These are phyloP conservation scores for Xylariaceae sp. DNA, from an alignment of 2,329 filamentous ascomycete species.

Conservation along the genomic window DNA sequence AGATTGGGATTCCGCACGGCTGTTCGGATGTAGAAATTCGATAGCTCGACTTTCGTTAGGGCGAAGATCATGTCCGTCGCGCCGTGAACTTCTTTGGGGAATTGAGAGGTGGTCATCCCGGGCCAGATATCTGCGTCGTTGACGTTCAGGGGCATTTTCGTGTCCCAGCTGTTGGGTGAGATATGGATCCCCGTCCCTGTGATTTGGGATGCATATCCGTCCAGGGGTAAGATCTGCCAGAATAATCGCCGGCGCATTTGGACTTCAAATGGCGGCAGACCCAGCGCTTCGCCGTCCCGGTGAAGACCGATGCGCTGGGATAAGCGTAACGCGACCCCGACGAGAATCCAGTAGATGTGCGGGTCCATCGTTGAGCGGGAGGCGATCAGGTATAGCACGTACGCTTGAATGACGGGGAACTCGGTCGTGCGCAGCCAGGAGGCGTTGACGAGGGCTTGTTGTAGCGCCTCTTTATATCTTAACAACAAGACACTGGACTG, in stretches of 20 bases:
- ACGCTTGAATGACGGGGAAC: slow-evolving; percentile 50
- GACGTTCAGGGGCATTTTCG: slow-evolving; percentile 33
- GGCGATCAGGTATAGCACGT: slow-evolving; percentile 43
- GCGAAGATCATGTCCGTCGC: slow-evolving; percentile 36
- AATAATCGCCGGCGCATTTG: slow-evolving; percentile 53
- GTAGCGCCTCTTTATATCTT: slow-evolving; percentile 39
- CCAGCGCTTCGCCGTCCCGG: slow-evolving; percentile 37
- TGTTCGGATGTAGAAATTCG: slow-evolving; percentile 1
- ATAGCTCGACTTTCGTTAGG: slow-evolving; percentile 8
- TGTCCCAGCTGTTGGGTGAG: slow-evolving; percentile 27
- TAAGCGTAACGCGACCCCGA: slow-evolving; percentile 49
- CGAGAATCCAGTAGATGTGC: slow-evolving; percentile 48
- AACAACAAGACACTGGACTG: slow-evolving; percentile 22
- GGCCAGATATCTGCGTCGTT: slow-evolving; percentile 37
- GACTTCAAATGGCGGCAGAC: slow-evolving; percentile 40
- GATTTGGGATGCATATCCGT: slow-evolving; percentile 24
- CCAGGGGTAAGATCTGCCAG: slow-evolving; percentile 49
- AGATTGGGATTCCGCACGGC: slow-evolving; percentile 4
- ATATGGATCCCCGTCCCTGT: slow-evolving; percentile 22
- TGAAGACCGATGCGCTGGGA: slow-evolving; percentile 52
- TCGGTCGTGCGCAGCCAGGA: slow-evolving; percentile 49
- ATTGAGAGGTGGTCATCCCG: slow-evolving; percentile 33
- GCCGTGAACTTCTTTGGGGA: slow-evolving; percentile 25
- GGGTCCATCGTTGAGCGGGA: slow-evolving; percentile 40
- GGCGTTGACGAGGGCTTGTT: slow-evolving; percentile 47